Base-by-base conservation (phyloP, 139 green algal genomes). In the Desmodesmus armatus region DNA sequence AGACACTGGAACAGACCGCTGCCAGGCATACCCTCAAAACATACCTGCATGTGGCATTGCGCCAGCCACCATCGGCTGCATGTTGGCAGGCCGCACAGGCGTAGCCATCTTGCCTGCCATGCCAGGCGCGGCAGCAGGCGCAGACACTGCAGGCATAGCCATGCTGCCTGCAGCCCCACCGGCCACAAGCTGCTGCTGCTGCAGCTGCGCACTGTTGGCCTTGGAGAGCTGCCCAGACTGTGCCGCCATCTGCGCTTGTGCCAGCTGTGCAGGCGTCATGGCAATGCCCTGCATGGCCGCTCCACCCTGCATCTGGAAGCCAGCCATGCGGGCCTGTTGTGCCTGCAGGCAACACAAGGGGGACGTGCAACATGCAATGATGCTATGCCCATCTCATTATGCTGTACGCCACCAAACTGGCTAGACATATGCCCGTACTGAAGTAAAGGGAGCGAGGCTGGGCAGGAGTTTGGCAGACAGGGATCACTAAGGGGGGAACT, bases 191-290 rank as follows among this genome's bases (percentile, higher is more conserved):
- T 82, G 76, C 39, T 82, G 47, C 55, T 82, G 76, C 39, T 82
- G 76, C 76, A 80, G 49, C 73, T 80, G 73, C 29, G 44, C 49
- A 31, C 73, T 80, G 73, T 67, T 67, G 31, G 73, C 73, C 31
- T 80, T 80, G 19, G 37, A 49, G 43, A 69, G 29, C 73, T 80
- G 70, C 3, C n/a, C 71, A 62, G 71, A 37, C n/a, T 82, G 76
- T 66, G 63, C 51, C 41, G 76, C 76, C 60, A 55, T 55, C 25
- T 72, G 25, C 55, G 71, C 55, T 58, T 53, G 55, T 41, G 76
- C 76, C 53, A 82, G 55, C 3, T 35, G 35, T 29, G 53, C 37
- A 41, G 53, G 35, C n/a, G 55, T 82, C 76, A 82, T 82, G 37
- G 31, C 76, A 2, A 74, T 5, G 19, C 33, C 31, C 37, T 63